Evolutionary conservation across 257 asterid species (phyloP), one percentile per base, ranked within the genome.

Genomic region (Lantana camara): DNA sequence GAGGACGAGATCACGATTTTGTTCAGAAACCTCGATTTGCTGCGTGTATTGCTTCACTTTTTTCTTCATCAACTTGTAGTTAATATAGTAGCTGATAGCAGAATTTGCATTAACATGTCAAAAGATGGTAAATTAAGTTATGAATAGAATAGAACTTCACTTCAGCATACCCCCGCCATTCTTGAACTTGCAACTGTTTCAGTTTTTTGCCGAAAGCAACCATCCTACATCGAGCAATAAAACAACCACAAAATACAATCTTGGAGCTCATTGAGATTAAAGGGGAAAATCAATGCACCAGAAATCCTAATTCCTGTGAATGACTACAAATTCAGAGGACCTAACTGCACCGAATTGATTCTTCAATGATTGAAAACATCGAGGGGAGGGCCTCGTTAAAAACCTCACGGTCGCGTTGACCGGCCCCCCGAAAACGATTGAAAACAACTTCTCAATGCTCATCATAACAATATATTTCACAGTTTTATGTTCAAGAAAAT

Each of bases 41-140:
- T 49, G 71, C 32, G 67, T 61, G n/a, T 90, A 90, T 63, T 83
- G 96, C 66, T 80, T 90, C 71, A 90, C 97, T 46, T 79, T 90
- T 68, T 76, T 90, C 95, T 90, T 90, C 97, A 90, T 90, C 52
- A 87, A 59, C 81, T 90, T 90, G 89, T 90, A 90, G 77, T 83
- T 79, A 62, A 90, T 85, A 68, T 90, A 90, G 78, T 82, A 83
- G 80, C 97, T 90, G 85, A 46, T 63, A 44, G 50, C 42, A 48
- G 45, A 44, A 35, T 49, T 23, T 24, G 14, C 69, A 49, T 9
- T 24, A 60, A 48, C 66, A 32, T 9, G 32, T 27, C n/a, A n/a
- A n/a, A n/a, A n/a, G n/a, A n/a, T n/a, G n/a, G n/a, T n/a, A n/a
- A n/a, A n/a, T n/a, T n/a, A n/a, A n/a, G n/a, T n/a, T n/a, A n/a